Percentiles rank a stretch among this genome's conserved stretches.
These are phyloP conservation scores for Tulasnella sp. DNA, from an alignment of 768 basidiomycete genomes.

Conservation along the genomic window DNA sequence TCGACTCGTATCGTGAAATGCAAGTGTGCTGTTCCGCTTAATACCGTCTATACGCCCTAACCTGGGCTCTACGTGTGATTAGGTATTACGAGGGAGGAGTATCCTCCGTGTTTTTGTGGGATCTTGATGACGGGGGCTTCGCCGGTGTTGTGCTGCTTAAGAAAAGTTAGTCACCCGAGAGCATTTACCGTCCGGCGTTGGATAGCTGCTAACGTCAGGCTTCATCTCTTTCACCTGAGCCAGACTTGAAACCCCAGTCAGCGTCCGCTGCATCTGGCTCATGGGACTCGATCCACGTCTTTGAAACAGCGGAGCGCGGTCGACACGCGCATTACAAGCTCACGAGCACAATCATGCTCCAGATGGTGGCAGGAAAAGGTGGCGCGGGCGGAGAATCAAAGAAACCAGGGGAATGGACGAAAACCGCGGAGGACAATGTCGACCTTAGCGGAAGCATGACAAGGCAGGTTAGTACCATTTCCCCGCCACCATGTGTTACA, in stretches of 20 bases:
- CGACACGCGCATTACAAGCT: constrained; percentile 94
- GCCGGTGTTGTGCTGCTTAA: constrained; percentile 95
- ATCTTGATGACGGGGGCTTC: constrained; percentile 92
- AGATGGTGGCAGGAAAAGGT: constrained; percentile 49
- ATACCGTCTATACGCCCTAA: neutral
- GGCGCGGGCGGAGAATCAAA: constrained; percentile 37
- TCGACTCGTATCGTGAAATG: constrained; percentile 97
- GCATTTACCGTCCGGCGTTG: no score
- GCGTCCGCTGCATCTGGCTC: constrained; percentile 65
- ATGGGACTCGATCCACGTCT: constrained; percentile 99
- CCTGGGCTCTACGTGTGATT: neutral
- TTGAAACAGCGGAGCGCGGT: constrained; percentile 88
- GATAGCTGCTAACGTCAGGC: neutral
- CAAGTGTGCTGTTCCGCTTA: constrained; percentile 37
- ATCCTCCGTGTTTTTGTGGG: constrained; percentile 97
- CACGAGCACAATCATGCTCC: constrained; percentile 95
- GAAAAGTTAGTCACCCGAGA: constrained; percentile 60
- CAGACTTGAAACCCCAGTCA: constrained; percentile 24
- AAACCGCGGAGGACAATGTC: constrained; percentile 61
- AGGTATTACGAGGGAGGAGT: constrained; percentile 99
- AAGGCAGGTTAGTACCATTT: constrained; percentile 63
- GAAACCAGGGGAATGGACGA: constrained; percentile 43
- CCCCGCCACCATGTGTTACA: neutral
- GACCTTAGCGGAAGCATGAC: constrained; percentile 95
- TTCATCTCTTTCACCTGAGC: constrained; percentile 39